Conservation (phyloP, 2,329 filamentous ascomycete species). For the Pestalotiopsis sp. region DNA sequence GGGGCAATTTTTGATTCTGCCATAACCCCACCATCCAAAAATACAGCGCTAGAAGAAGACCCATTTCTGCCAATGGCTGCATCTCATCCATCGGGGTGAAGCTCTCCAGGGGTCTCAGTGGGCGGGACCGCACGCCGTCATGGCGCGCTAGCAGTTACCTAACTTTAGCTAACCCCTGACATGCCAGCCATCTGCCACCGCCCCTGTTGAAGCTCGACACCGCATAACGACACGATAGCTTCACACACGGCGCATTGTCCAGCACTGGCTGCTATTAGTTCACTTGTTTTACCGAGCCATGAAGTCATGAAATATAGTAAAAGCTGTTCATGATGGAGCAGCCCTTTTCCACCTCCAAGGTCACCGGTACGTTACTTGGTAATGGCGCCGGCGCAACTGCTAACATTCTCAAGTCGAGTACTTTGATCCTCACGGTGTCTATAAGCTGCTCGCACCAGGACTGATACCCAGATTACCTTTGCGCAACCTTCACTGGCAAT, state of each 20-base stretch:
- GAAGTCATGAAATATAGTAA: slow-evolving; percentile 26
- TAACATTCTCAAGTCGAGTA: slow-evolving; percentile 74
- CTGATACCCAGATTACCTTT: slow-evolving; percentile 81
- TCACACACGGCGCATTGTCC: neutral
- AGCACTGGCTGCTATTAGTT: neutral
- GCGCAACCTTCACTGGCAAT: slow-evolving; percentile 95
- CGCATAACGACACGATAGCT: slow-evolving; percentile 5
- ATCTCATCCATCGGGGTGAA: neutral
- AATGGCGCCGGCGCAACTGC: slow-evolving; percentile 14
- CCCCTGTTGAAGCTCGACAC: neutral
- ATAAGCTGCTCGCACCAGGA: slow-evolving; percentile 77
- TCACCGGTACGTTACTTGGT: slow-evolving; percentile 61
- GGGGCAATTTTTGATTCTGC: slow-evolving; percentile 15
- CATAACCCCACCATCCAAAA: slow-evolving; percentile 13
- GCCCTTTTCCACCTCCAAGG: slow-evolving; percentile 73
- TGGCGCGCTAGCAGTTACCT: neutral
- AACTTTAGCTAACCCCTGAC: slow-evolving; percentile 1
- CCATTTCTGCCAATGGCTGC: neutral
- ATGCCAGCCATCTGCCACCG: neutral
- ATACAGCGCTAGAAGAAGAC: neutral
- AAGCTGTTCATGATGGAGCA: slow-evolving; percentile 61
- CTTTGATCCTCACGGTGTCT: slow-evolving; percentile 89
- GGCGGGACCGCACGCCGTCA: neutral
- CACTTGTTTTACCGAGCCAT: slow-evolving; percentile 25
- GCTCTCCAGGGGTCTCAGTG: slow-evolving; percentile 3